Percentiles rank a stretch among this genome's conserved stretches.
These are phyloP conservation scores for Aspergillus sp. DNA, from an alignment of 2,329 filamentous ascomycete species.

Conservation along the genomic window DNA sequence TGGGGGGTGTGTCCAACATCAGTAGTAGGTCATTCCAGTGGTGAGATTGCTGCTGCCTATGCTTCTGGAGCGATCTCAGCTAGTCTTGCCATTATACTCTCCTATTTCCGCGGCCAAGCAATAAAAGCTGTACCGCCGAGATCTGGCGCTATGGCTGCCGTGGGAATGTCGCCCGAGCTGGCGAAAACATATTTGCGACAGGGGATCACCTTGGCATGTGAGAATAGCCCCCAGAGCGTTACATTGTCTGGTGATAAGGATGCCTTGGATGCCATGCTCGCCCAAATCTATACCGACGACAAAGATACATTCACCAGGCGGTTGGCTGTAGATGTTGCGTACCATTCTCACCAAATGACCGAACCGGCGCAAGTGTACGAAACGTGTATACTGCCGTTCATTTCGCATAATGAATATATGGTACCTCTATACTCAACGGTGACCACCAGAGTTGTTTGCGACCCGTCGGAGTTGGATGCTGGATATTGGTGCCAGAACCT, in stretches of 20 bases:
- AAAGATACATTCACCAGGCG: constrained; percentile 9
- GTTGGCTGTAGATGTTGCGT: constrained; percentile 16
- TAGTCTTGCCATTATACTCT: constrained; percentile 17
- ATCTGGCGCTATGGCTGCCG: constrained; percentile 23
- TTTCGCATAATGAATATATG: constrained; percentile 4
- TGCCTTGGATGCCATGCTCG: constrained; percentile 3
- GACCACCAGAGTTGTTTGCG: constrained; percentile 1
- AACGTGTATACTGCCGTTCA: constrained; percentile 1
- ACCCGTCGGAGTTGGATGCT: constrained; percentile 13
- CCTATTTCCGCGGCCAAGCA: constrained; percentile 22
- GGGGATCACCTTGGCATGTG: constrained; percentile 22
- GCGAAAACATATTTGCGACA: constrained; percentile 13
- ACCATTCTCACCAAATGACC: constrained; percentile 23
- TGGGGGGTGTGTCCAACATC: constrained; percentile 23
- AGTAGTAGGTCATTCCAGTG: constrained; percentile 36
- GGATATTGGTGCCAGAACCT: constrained; percentile 27
- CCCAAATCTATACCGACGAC: constrained; percentile 8
- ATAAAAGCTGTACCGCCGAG: constrained; percentile 1
- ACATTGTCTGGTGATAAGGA: constrained; percentile 22
- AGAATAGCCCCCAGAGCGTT: constrained; percentile 27
- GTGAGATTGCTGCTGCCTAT: constrained; percentile 40
- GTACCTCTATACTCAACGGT: constrained; percentile 20
- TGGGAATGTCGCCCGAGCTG: constrained; percentile 17
- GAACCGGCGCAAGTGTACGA: constrained; percentile 12
- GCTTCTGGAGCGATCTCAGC: constrained; percentile 24